A percentile compares a stretch with the other conserved stretches of the same genome.
phyloP scores from a whole-genome alignment of 345 rosid genomes.

The Rhizophora apiculata region DNA sequence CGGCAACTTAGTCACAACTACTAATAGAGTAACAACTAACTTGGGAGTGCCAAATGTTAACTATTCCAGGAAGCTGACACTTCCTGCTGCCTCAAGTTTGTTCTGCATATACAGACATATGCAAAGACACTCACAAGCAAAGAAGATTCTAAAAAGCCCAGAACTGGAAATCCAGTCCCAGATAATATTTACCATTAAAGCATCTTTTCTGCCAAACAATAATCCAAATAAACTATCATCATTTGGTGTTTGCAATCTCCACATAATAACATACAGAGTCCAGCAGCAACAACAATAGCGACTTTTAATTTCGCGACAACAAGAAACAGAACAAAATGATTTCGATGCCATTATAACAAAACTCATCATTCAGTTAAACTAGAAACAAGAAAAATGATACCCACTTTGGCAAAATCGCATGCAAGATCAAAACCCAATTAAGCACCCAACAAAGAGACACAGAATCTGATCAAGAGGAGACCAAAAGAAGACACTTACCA shows the following conservation, averaged over 20 bases:
- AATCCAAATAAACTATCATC: slow-evolving; percentile 7
- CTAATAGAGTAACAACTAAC: neutral
- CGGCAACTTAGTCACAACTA: too few species aligned
- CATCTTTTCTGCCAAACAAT: slow-evolving; percentile 22
- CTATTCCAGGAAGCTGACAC: slow-evolving; percentile 4
- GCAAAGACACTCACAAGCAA: neutral
- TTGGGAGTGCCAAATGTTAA: slow-evolving; percentile 9
- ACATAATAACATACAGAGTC: too few species aligned
- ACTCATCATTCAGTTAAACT: slow-evolving; percentile 6
- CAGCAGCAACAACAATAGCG: neutral
- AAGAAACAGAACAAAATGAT: slow-evolving; percentile 4
- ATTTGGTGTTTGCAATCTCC: neutral
- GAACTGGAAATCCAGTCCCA: too few species aligned
- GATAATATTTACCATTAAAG: slow-evolving; percentile 13
- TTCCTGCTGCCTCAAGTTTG: slow-evolving; percentile 19
- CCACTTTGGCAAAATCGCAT: slow-evolving; percentile 14
- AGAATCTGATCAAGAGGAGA: neutral
- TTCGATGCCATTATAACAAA: slow-evolving; percentile 10
- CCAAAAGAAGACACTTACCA: slow-evolving; percentile 1
- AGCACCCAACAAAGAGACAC: neutral
- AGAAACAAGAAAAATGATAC: slow-evolving; percentile 1
- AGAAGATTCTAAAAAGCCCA: too few species aligned
- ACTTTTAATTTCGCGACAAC: neutral
- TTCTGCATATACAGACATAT: neutral
- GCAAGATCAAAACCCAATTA: slow-evolving; percentile 4